Base-by-base conservation (phyloP, 768 basidiomycete species). In the Tricholomella constricta region DNA sequence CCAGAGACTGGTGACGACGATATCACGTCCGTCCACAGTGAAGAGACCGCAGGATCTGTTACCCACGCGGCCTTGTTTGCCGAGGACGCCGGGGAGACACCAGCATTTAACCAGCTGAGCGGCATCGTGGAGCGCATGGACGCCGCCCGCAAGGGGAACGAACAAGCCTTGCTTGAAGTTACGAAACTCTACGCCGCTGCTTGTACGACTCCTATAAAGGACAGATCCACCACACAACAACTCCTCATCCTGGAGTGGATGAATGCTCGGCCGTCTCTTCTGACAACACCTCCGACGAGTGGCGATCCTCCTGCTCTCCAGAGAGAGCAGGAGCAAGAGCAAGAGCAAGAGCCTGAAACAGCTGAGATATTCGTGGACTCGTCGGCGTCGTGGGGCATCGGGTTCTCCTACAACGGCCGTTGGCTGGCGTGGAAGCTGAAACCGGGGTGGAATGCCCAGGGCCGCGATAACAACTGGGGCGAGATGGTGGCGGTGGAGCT, bases 401-500 rank as follows among this genome's bases (percentile, higher is more conserved):
- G 79, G 1, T 57, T 81, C 9, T 37, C 73, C 0, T 48, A 69
- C 2, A 54, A 70, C 6, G 61, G 59, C 1, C 36, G 43, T 1
- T 80, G 76, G 76, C 56, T 72, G 0, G 69, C 77, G 0, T 80
- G 75, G 78, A 57, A 64, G 23, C 60, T 78, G 10, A 61, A 48
- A 15, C 37, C 54, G 0, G 69, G 70, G 6, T 73, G 72, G 70
- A 55, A 60, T 14, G 31, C 43, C 3, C 47, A 63, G 0, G 64
- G 65, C 7, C 36, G 71, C 6, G 60, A 71, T 49, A 79, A 76
- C 17, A 69, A 70, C 5, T 80, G 78, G 77, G 73, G 71, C 0
- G 78, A 79, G 59, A 71, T 78, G 63, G 68, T 74, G 0, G 77
- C 74, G 0, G 64, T 78, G 1, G 77, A 79, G 47, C 60, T 80